Evolutionary conservation across 177 flowering plant genomes (phyloP).

Genomic region (Vitis hybrid): DNA sequence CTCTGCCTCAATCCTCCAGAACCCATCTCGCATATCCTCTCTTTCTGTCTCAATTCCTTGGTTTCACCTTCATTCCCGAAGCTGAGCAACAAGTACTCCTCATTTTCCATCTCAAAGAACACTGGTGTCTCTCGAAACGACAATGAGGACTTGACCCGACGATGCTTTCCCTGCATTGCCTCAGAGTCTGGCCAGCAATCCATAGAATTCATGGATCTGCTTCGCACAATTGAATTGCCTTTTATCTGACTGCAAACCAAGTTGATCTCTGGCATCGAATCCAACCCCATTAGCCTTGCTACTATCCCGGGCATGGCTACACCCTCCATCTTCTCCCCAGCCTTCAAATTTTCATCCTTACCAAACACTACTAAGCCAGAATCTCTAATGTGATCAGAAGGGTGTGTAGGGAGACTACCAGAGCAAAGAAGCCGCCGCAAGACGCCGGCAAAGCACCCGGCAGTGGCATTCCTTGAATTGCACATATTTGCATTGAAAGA

Average conservation of each 20-base stretch:
- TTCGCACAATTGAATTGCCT: conserved; percentile 23
- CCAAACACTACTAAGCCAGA: neutral
- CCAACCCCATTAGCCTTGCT: conserved; percentile 57
- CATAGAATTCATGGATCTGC: conserved; percentile 33
- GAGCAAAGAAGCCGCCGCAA: conserved; percentile 57
- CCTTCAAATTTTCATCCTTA: neutral
- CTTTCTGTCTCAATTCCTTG: conserved; percentile 11
- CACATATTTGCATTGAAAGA: conserved; percentile 14
- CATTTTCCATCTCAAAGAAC: conserved; percentile 50
- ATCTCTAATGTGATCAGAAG: conserved; percentile 30
- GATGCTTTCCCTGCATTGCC: conserved; percentile 17
- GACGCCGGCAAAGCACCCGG: conserved; percentile 38
- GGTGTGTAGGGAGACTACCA: conserved; percentile 42
- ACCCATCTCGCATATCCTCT: conserved; percentile 27
- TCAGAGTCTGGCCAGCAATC: conserved; percentile 14
- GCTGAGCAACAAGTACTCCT: conserved; percentile 59
- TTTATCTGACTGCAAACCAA: neutral
- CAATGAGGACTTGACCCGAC: conserved; percentile 22
- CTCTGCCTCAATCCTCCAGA: conserved; percentile 26
- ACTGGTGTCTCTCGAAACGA: conserved; percentile 36
- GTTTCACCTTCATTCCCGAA: conserved; percentile 42
- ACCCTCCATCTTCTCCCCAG: conserved; percentile 4
- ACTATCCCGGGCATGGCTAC: conserved; percentile 32
- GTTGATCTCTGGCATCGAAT: conserved; percentile 23
- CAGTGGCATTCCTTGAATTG: conserved; percentile 28